Percentiles rank a stretch among this genome's conserved stretches.
These are phyloP conservation scores for Penicillium hordei DNA, from an alignment of 2,329 filamentous ascomycete genomes.

Conservation along the genomic window DNA sequence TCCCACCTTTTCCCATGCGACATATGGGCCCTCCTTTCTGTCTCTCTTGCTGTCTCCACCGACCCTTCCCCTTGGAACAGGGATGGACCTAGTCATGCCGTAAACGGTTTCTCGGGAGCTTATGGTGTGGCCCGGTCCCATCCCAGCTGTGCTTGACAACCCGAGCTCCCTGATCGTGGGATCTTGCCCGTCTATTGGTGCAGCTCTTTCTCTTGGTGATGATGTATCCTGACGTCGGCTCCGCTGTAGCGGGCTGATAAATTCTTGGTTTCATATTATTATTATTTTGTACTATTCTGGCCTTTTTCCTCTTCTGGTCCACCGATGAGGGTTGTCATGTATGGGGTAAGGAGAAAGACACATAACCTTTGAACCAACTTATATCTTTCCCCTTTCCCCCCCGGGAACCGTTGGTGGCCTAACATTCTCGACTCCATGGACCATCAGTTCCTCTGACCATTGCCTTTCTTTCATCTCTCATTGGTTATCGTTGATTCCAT, in stretches of 20 bases:
- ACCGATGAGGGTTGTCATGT: constrained; percentile 13
- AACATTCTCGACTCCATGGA: constrained; percentile 5
- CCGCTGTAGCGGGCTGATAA: constrained; percentile 21
- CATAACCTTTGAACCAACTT: constrained; percentile 4
- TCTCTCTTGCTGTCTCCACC: constrained; percentile 1
- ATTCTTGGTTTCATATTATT: constrained; percentile 1
- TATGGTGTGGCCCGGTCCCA: constrained; percentile 26
- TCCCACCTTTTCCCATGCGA: background rate
- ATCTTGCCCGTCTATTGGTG: constrained; percentile 30
- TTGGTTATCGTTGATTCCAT: constrained; percentile 9
- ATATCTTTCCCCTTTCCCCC: constrained; percentile 7
- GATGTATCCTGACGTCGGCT: constrained; percentile 27
- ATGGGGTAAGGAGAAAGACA: constrained; percentile 17
- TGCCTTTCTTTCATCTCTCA: constrained; percentile 9
- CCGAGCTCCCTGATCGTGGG: constrained; percentile 22
- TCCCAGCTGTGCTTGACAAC: constrained; percentile 30
- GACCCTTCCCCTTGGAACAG: constrained; percentile 16
- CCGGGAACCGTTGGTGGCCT: background rate
- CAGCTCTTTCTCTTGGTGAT: constrained; percentile 32
- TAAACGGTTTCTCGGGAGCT: constrained; percentile 26
- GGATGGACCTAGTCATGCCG: constrained; percentile 13
- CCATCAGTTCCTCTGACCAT: constrained; percentile 3
- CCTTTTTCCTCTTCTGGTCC: constrained; percentile 7
- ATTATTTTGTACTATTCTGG: constrained; percentile 1
- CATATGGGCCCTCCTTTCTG: background rate